Base-by-base conservation (phyloP, 768 basidiomycete species). In the Strobilomyces dryophilus region DNA sequence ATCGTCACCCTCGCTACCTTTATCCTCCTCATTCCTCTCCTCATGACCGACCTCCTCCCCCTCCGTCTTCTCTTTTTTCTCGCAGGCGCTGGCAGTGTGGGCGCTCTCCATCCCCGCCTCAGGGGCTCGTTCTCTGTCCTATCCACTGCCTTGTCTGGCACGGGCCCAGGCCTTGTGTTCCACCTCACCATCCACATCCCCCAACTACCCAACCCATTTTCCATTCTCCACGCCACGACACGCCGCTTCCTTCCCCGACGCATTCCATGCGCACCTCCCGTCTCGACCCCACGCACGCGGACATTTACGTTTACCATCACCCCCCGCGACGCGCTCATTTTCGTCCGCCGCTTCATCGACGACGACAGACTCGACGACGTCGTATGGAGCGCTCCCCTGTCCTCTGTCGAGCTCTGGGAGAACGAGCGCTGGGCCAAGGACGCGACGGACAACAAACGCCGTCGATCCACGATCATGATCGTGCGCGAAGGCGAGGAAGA, bases 361-460 rank as follows among this genome's bases (percentile, higher is more conserved):
- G 74, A 92, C 56, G 85, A 91, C 56, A 74, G 71, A 11, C 76
- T 92, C 4, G 73, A 75, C 7, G 85, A 90, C 61, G 68, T 62
- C 27, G 80, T 80, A 41, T 91, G 88, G 87, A 72, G 69, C 0
- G 73, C 83, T 2, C 80, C 85, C 62, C 76, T 84, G 70, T 67
- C 80, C 7, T 78, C 83, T 32, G 87, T 92, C 15, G 86, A 89
- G 66, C 64, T 92, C 21, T 92, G 81, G 74, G 90, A 92, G 73
- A 92, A 91, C 68, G 87, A 92, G 64, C 75, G 90, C 17, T 84
- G 78, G 71, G 64, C 67, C 34, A 66, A 69, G 31, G 53, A 56
- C 31, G 47, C 34, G 2, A 8, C 41, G 0, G 52, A 63, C 6
- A 20, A 10, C 31, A 55, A 52, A 48, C 49, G 48, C 8, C 47